Base-by-base conservation (phyloP, 106 monocot genomes). In the Triglochin maritima region DNA sequence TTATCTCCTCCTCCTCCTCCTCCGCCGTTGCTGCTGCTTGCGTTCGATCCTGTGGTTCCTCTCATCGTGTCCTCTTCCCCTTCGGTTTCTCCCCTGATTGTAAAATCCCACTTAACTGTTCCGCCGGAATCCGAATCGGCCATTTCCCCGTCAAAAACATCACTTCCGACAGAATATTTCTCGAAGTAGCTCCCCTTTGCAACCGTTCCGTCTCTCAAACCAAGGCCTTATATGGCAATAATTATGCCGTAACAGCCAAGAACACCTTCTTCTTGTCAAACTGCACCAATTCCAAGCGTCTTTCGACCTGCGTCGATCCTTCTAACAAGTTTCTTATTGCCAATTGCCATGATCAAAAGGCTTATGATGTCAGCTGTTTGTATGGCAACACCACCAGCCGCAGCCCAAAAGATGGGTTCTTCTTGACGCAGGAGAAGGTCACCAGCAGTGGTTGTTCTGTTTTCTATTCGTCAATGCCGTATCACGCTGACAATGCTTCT, bases 1-100 rank as follows among this genome's bases (percentile, higher is more conserved):
- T 68, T 44, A 17, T 58, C n/a, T n/a, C n/a, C n/a, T n/a, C n/a
- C n/a, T 53, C 42, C 45, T 57, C n/a, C 44, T 6, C 10, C 56
- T n/a, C 47, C 46, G 12, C 69, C n/a, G 55, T 14, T 2, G 15
- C 50, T 11, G 9, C 11, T 14, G 48, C n/a, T 5, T 9, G 51
- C 49, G 41, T 60, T 29, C 68, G 57, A 51, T 9, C 49, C 8
- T 88, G 88, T 72, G 85, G 80, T 14, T 3, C n/a, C 46, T 11
- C 52, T 53, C 54, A n/a, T 7, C 55, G 7, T 9, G 88, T 80
- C 51, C 75, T 69, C 4, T 85, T 80, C 62, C 88, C 88, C n/a
- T 88, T 88, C 66, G 85, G 85, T 57, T 88, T 88, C 85, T 75
- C 79, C 42, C 6, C 49, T 11, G 64, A 9, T 2, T 85, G 79